These are phyloP conservation scores for Pisolithus marmoratus DNA, from an alignment of 768 basidiomycete species.

Conservation along the genomic window DNA sequence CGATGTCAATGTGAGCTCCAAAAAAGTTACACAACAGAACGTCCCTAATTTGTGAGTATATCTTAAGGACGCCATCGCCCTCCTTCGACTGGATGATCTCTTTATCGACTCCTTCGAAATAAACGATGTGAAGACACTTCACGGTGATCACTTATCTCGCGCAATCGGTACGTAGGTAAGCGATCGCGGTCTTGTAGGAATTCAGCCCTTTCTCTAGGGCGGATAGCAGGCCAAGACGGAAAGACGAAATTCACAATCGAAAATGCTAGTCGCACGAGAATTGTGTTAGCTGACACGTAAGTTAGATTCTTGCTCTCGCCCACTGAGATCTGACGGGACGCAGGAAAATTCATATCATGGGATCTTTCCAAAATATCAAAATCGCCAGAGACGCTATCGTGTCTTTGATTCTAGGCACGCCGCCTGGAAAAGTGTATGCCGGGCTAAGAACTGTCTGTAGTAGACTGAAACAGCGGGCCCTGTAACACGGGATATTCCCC, in stretches of 20 bases:
- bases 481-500: slow-evolving; percentile 37
- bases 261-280: slow-evolving; percentile 94
- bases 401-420: slow-evolving; percentile 90
- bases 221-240: slow-evolving; percentile 97
- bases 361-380: slow-evolving; percentile 98
- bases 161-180: slow-evolving; percentile 71
- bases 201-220: slow-evolving; percentile 44
- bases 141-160: slow-evolving; percentile 96
- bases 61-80: slow-evolving; percentile 84
- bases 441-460: slow-evolving; percentile 87
- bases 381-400: slow-evolving; percentile 95
- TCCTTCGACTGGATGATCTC: slow-evolving; percentile 91
- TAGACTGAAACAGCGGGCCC: slow-evolving; percentile 86
- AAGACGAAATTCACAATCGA: slow-evolving; percentile 99
- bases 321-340: slow-evolving; percentile 4
- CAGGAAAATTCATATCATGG: slow-evolving; percentile 97
- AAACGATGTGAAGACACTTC: slow-evolving; percentile 97
- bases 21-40: not conserved
- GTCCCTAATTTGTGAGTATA: slow-evolving; percentile 2
- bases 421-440: slow-evolving; percentile 91
- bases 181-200: not conserved
- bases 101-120: slow-evolving; percentile 99
- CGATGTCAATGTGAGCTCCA: slow-evolving; percentile 73
- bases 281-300: slow-evolving; percentile 95
- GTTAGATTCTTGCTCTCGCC: slow-evolving; percentile 24